Conservation (phyloP, 1,284 basidiomycete genomes). For the Anthracocystis panici-leucophaei region DNA sequence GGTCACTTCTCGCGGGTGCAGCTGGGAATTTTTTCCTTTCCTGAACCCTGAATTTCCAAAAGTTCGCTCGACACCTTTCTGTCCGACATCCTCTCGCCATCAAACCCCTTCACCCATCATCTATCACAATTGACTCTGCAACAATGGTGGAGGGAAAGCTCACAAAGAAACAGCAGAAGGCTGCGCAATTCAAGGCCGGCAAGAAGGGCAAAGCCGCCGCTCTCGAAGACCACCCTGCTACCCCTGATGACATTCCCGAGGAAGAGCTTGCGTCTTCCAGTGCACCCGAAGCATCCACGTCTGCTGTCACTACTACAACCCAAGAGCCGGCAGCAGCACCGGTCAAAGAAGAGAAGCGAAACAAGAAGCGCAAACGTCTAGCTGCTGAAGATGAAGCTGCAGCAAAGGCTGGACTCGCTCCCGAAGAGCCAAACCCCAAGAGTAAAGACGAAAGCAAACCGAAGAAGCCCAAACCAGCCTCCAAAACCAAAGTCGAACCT, state of each 20-base stretch:
- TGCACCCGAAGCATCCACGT: conserved; percentile 14
- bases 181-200: conserved; percentile 52
- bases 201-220: conserved; percentile 46
- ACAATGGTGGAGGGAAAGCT: conserved; percentile 39
- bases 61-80: background rate
- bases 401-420: conserved; percentile 6
- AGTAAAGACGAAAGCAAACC: conserved; percentile 23
- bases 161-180: conserved; percentile 64
- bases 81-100: conserved; percentile 1
- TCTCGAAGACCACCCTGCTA: conserved; percentile 29
- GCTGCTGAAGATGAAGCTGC: conserved; percentile 34
- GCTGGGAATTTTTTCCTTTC: conserved; percentile 7
- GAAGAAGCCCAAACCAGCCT: conserved; percentile 16
- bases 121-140: background rate
- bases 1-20: background rate
- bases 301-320: background rate
- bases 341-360: conserved; percentile 41
- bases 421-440: conserved; percentile 7
- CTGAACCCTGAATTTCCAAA: conserved; percentile 36
- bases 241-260: conserved; percentile 28
- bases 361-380: conserved; percentile 50
- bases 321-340: conserved; percentile 14
- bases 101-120: background rate
- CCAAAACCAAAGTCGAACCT: conserved; percentile 11
- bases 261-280: conserved; percentile 7